These are phyloP conservation scores for Neurospora sp. DNA, from an alignment of 495 filamentous ascomycete genomes.

Conservation along the genomic window DNA sequence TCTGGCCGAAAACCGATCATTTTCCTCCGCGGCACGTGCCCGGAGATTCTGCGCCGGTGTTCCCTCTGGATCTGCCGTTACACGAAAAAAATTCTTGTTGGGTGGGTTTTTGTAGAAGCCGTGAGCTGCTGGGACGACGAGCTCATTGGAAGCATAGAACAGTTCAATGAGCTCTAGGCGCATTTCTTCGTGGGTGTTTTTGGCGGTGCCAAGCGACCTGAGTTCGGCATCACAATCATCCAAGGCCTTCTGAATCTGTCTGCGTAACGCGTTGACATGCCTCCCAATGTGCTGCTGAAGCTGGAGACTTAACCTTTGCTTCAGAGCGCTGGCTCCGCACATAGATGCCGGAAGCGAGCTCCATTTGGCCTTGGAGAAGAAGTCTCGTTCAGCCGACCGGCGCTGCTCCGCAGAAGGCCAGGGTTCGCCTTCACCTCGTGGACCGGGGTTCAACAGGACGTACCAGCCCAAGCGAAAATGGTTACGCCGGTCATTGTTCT, in stretches of 20 bases:
- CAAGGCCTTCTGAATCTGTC: slow-evolving; percentile 27
- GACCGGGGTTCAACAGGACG: slow-evolving; percentile 44
- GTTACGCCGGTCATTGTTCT: slow-evolving; percentile 45
- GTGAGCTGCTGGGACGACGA: slow-evolving; percentile 30
- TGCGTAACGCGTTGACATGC: slow-evolving; percentile 24
- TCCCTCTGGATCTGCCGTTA: slow-evolving; percentile 24
- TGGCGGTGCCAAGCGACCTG: slow-evolving; percentile 25
- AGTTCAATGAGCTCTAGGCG: slow-evolving; percentile 29
- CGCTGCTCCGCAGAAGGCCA: slow-evolving; percentile 25
- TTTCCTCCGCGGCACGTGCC: slow-evolving; percentile 31
- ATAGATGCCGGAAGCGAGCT: slow-evolving; percentile 19
- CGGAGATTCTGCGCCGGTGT: slow-evolving; percentile 33
- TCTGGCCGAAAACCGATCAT: slow-evolving; percentile 25
- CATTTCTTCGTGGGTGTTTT: slow-evolving; percentile 30
- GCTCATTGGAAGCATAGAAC: slow-evolving; percentile 26
- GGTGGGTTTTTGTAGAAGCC: slow-evolving; percentile 34
- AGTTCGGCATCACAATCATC: slow-evolving; percentile 30
- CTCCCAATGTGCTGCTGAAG: slow-evolving; percentile 30
- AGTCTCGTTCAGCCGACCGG: slow-evolving; percentile 17
- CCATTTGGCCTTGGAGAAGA: slow-evolving; percentile 36
- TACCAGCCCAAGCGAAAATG: slow-evolving; percentile 55
- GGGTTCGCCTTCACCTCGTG: slow-evolving; percentile 26
- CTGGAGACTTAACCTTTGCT: slow-evolving; percentile 27
- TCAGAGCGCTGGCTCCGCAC: slow-evolving; percentile 25
- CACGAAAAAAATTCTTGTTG: slow-evolving; percentile 29